Percentiles rank a stretch among this genome's conserved stretches.
Conservation (phyloP, 768 basidiomycete genomes). For the Infundibulicybe gibba region DNA sequence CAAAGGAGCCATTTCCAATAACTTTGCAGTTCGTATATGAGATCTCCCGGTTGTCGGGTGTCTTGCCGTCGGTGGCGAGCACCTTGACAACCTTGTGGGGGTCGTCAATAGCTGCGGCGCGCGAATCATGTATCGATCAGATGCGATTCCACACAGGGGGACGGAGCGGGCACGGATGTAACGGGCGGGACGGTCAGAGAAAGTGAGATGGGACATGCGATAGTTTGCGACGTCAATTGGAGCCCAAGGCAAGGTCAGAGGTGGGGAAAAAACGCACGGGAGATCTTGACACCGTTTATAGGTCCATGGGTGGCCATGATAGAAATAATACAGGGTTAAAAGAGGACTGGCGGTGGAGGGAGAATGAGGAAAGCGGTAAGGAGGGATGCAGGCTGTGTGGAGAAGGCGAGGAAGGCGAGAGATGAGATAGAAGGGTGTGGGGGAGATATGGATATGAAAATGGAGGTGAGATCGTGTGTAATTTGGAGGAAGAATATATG, state of each 20-base stretch:
- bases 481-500: constrained; percentile 13
- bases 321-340: constrained; percentile 9
- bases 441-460: constrained; percentile 4
- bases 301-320: constrained; percentile 74
- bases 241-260: constrained; percentile 18
- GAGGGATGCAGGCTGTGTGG: not conserved
- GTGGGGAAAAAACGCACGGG: constrained; percentile 52
- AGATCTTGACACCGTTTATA: constrained; percentile 86
- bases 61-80: constrained; percentile 91
- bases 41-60: constrained; percentile 82
- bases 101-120: constrained; percentile 77
- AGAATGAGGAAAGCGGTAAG: constrained; percentile 7
- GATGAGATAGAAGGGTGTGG: constrained; percentile 2
- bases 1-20: constrained; percentile 98
- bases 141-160: constrained; percentile 24
- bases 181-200: not conserved
- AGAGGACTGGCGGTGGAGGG: constrained; percentile 6
- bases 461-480: constrained; percentile 3
- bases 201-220: constrained; percentile 23
- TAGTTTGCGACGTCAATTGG: constrained; percentile 14
- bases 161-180: not conserved
- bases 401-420: constrained; percentile 2
- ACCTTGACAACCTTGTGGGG: constrained; percentile 96
- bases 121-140: constrained; percentile 28
- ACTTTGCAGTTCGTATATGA: constrained; percentile 98